Evolutionary conservation across 2,329 filamentous ascomycete genomes (phyloP).

Genomic region (Colletotrichum sp.): DNA sequence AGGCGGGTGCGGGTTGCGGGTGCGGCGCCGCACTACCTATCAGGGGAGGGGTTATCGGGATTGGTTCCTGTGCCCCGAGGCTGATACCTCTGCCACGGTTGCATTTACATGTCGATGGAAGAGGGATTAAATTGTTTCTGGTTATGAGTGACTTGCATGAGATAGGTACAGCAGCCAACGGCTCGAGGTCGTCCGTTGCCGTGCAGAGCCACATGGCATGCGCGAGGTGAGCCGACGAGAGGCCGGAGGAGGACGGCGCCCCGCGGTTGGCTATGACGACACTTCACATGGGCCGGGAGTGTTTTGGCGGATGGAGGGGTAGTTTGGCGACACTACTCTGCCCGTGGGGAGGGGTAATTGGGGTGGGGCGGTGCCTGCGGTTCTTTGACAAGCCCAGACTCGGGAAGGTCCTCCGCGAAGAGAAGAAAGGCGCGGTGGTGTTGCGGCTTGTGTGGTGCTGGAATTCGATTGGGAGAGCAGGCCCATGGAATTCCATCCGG

Average conservation of each 20-base stretch:
- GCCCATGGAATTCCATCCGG: neutral
- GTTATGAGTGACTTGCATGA: neutral
- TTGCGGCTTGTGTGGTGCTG: neutral
- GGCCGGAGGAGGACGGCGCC: neutral
- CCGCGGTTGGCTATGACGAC: slow-evolving; percentile 14
- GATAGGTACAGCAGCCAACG: neutral
- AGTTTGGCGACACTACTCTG: neutral
- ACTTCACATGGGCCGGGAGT: slow-evolving; percentile 8
- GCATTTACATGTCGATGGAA: neutral
- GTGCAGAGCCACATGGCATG: neutral
- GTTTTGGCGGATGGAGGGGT: slow-evolving; percentile 4
- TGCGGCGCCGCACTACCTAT: neutral
- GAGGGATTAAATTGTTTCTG: neutral
- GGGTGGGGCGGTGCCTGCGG: neutral
- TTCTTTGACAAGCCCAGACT: neutral
- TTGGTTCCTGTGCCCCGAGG: neutral
- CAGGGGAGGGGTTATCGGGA: neutral
- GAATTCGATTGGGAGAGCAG: neutral
- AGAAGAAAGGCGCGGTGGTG: neutral
- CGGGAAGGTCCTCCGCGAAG: neutral
- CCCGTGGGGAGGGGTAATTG: slow-evolving; percentile 9
- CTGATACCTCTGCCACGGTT: neutral
- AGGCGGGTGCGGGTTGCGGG: neutral
- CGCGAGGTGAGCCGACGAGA: neutral
- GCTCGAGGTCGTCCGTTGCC: neutral